Conservation (phyloP, 2,329 filamentous ascomycete species). For the Colletotrichum salicis region DNA sequence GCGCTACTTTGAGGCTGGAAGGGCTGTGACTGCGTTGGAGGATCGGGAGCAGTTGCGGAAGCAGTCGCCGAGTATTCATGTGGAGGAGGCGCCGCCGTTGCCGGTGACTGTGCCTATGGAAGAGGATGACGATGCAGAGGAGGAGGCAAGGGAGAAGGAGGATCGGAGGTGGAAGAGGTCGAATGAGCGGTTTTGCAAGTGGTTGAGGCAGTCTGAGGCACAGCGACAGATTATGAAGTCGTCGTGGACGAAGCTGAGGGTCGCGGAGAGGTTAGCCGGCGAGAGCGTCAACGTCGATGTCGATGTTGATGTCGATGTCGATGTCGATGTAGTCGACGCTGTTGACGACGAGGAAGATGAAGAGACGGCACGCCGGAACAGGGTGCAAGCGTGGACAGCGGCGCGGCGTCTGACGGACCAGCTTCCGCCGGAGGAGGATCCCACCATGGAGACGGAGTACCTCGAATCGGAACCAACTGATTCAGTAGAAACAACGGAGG, state of each 20-base stretch:
- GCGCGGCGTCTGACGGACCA: slow-evolving; percentile 21
- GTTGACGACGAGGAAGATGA: slow-evolving; percentile 7
- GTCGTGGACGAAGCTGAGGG: slow-evolving; percentile 32
- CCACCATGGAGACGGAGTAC: slow-evolving; percentile 21
- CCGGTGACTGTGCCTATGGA: neutral
- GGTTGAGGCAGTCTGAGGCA: slow-evolving; percentile 27
- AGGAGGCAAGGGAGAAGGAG: neutral
- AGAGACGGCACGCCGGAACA: slow-evolving; percentile 5
- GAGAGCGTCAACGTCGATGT: neutral
- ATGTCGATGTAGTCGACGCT: neutral
- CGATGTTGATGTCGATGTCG: neutral
- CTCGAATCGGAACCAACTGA: slow-evolving; percentile 6
- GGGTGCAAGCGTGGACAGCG: slow-evolving; percentile 29
- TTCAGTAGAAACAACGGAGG: neutral
- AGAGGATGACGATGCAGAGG: neutral
- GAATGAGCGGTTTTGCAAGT: slow-evolving; percentile 32
- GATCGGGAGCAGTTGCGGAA: slow-evolving; percentile 8
- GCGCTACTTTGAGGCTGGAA: slow-evolving; percentile 21
- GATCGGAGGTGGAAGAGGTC: slow-evolving; percentile 26
- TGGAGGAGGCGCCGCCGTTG: neutral
- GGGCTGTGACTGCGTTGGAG: slow-evolving; percentile 21
- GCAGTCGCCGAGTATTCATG: neutral
- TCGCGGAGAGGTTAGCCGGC: slow-evolving; percentile 21
- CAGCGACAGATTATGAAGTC: slow-evolving; percentile 35
- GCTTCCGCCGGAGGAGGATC: slow-evolving; percentile 27